A percentile compares a stretch with the other conserved stretches of the same genome.
phyloP scores from a whole-genome alignment of 345 rosid species.

The Jatropha curcas region DNA sequence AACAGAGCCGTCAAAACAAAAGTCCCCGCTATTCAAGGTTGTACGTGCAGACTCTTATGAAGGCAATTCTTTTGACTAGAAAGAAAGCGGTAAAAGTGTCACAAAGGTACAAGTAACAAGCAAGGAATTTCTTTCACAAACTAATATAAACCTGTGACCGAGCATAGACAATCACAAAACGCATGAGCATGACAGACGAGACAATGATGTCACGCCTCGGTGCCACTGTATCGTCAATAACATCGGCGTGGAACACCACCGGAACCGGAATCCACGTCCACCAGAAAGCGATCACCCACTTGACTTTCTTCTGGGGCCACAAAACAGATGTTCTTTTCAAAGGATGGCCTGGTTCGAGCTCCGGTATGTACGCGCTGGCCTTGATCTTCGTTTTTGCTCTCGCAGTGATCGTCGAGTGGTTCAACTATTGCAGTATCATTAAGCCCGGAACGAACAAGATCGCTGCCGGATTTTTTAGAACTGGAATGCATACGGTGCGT shows the following conservation, averaged over 20 bases:
- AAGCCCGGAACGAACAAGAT: conserved; percentile 53
- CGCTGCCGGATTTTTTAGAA: conserved; percentile 51
- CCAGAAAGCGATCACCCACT: conserved; percentile 14
- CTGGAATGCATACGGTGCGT: conserved; percentile 54
- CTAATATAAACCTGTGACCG: not conserved
- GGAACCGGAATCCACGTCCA: conserved; percentile 19
- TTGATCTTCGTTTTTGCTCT: conserved; percentile 58
- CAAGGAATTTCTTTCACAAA: not conserved
- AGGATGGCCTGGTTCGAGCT: conserved; percentile 72
- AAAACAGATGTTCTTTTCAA: conserved; percentile 54
- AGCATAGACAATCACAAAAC: not conserved
- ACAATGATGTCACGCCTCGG: not conserved
- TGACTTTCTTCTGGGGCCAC: conserved; percentile 69
- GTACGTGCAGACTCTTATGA: not conserved
- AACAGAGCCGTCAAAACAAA: not conserved
- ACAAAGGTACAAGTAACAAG: not conserved
- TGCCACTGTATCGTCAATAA: not conserved
- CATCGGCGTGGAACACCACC: conserved; percentile 28
- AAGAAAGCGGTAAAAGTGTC: not conserved
- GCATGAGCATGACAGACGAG: not conserved
- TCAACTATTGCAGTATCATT: conserved; percentile 38
- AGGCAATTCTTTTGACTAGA: no score
- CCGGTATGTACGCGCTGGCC: conserved; percentile 67
- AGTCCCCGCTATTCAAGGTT: not conserved
- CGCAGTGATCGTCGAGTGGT: conserved; percentile 60